A percentile compares a stretch with the other conserved stretches of the same genome.
These are phyloP conservation scores for Laburnicola sp. DNA, from an alignment of 2,329 filamentous ascomycete genomes.

Conservation along the genomic window DNA sequence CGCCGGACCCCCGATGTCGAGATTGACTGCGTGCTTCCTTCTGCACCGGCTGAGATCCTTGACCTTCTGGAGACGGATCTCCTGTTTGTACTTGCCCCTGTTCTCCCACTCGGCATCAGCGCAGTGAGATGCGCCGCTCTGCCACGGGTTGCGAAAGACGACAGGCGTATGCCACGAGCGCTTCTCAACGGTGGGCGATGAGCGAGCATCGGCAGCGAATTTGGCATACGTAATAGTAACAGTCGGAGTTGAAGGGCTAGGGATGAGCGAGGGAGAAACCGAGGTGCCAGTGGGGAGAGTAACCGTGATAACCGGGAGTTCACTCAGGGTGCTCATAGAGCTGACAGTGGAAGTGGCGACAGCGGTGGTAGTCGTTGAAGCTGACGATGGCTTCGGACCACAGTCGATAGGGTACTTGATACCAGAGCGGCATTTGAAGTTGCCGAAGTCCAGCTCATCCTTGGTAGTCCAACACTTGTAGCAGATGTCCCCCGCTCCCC, in stretches of 20 bases:
- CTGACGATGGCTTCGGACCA: not conserved
- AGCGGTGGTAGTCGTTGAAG: not conserved
- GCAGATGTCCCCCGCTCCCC: constrained; percentile 22
- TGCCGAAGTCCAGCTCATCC: constrained; percentile 6
- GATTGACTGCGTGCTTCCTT: not conserved
- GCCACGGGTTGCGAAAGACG: constrained; percentile 21
- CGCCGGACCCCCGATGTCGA: not conserved
- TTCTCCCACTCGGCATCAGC: constrained; percentile 30
- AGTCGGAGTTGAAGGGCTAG: too few species aligned
- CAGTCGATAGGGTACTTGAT: constrained; percentile 9
- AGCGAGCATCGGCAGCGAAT: not conserved
- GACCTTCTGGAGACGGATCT: constrained; percentile 21
- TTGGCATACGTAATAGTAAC: not conserved
- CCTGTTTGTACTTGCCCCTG: constrained; percentile 13
- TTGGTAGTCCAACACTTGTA: constrained; percentile 29
- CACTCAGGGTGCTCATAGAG: not conserved
- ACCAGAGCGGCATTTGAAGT: constrained; percentile 26
- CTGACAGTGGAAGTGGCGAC: not conserved
- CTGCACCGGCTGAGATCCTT: not conserved
- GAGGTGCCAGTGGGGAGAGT: not conserved
- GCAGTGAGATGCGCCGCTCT: constrained; percentile 11
- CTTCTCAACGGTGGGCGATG: constrained; percentile 3
- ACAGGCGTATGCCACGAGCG: constrained; percentile 27
- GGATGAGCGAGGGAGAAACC: not conserved
- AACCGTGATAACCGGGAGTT: not conserved